These are phyloP conservation scores for Aspergillus olivimuriae DNA, from an alignment of 495 filamentous ascomycete species.

Conservation along the genomic window DNA sequence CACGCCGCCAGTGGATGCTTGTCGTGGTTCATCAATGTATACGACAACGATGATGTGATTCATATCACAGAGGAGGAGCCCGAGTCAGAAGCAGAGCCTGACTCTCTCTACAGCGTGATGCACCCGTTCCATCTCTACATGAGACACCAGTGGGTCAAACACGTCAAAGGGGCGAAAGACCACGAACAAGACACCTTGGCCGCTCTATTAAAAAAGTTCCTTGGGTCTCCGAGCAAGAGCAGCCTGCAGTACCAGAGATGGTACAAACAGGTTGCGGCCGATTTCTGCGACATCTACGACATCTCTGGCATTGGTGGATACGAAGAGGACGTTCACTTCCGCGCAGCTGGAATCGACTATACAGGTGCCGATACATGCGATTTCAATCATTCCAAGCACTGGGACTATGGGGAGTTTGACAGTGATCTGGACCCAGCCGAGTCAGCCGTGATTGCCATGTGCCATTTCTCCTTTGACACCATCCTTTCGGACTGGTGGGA, in stretches of 20 bases:
- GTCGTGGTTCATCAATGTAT: conserved; percentile 4
- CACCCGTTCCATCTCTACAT: conserved; percentile 18
- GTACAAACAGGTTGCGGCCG: conserved; percentile 6
- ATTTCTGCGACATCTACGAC: neutral
- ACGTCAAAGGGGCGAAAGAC: conserved; percentile 15
- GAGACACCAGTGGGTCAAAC: conserved; percentile 19
- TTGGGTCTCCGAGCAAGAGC: conserved; percentile 20
- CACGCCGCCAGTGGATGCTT: conserved; percentile 14
- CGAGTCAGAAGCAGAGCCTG: conserved; percentile 1
- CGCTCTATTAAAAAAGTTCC: conserved; percentile 20
- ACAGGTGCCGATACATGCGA: neutral
- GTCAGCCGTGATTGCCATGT: conserved; percentile 17
- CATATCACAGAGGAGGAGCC: neutral
- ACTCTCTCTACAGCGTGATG: conserved; percentile 4
- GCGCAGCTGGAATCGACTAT: neutral
- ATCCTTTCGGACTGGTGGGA: conserved; percentile 26
- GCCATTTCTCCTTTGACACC: conserved; percentile 16
- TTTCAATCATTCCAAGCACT: neutral
- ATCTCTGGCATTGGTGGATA: neutral
- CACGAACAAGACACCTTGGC: conserved; percentile 7
- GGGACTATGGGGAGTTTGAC: neutral
- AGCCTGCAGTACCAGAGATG: conserved; percentile 24
- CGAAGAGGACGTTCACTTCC: neutral
- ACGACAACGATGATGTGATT: neutral
- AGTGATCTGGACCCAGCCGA: conserved; percentile 3